Conservation (phyloP, 352 stramenopile genomes). For the Globisporangium emineosum region DNA sequence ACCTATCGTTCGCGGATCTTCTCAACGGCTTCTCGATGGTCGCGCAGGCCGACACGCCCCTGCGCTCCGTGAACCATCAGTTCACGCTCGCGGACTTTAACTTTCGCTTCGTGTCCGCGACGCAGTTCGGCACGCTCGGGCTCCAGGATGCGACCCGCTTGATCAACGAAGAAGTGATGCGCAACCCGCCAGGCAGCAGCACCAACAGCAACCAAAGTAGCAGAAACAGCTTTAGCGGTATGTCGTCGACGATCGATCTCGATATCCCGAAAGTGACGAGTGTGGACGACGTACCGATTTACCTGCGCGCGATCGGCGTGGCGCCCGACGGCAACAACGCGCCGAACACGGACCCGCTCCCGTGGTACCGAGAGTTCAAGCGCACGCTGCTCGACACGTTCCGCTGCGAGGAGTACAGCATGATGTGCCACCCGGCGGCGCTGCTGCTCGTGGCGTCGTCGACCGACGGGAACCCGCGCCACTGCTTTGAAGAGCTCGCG, state of each 20-base stretch:
- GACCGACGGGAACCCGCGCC: slow-evolving; percentile 74
- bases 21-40: slow-evolving; percentile 74
- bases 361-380: slow-evolving; percentile 83
- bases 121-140: slow-evolving; percentile 45
- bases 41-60: slow-evolving; percentile 54
- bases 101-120: slow-evolving; percentile 67
- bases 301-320: slow-evolving; percentile 56
- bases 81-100: slow-evolving; percentile 63
- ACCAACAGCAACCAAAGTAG: background rate
- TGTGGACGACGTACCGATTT: slow-evolving; percentile 65
- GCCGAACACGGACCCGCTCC: slow-evolving; percentile 34
- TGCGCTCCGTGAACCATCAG: slow-evolving; percentile 74
- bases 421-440: slow-evolving; percentile 66
- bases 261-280: slow-evolving; percentile 53
- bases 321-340: slow-evolving; percentile 34
- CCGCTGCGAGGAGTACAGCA: slow-evolving; percentile 76
- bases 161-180: slow-evolving; percentile 63
- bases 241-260: slow-evolving; percentile 43
- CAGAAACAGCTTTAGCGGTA: slow-evolving; percentile 11
- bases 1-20: slow-evolving; percentile 65
- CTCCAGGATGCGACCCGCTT: slow-evolving; percentile 51
- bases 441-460: slow-evolving; percentile 82
- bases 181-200: slow-evolving; percentile 30
- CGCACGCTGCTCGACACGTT: slow-evolving; percentile 80
- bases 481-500: slow-evolving; percentile 69